phyloP scores from a whole-genome alignment of 495 filamentous ascomycete genomes.

The Xylaria longipes region DNA sequence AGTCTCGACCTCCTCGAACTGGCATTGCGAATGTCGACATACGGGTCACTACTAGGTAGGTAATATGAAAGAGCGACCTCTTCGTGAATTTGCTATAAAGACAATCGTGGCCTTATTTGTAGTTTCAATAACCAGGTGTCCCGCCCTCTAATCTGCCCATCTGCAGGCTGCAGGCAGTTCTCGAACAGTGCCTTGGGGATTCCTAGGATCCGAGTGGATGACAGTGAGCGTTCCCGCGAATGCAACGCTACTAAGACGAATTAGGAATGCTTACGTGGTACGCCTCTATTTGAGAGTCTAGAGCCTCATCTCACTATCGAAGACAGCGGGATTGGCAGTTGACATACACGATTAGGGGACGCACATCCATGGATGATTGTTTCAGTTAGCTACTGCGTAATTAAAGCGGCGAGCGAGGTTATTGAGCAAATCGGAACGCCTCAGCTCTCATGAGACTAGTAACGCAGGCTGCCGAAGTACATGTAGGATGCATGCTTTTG shows the following conservation, averaged over 20 bases:
- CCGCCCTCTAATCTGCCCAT: background rate
- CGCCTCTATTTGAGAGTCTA: background rate
- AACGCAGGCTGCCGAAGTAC: background rate
- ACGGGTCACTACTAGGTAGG: background rate
- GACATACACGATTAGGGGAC: background rate
- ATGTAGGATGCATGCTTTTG: background rate
- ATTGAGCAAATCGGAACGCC: background rate
- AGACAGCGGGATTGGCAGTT: background rate
- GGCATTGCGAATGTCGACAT: slow-evolving; percentile 4
- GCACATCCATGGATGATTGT: background rate
- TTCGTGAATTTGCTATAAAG: background rate
- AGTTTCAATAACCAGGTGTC: background rate
- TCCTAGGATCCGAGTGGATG: background rate
- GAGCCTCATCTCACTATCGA: slow-evolving; percentile 9
- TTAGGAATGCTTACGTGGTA: slow-evolving; percentile 3
- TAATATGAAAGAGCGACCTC: background rate
- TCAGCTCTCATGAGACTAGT: background rate
- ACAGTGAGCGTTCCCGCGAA: background rate
- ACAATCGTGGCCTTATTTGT: background rate
- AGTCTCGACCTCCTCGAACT: background rate
- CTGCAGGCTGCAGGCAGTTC: background rate
- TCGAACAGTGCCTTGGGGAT: background rate
- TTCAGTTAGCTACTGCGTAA: background rate
- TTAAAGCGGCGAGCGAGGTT: background rate
- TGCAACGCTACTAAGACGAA: slow-evolving; percentile 2